phyloP scores from a whole-genome alignment of 1,284 basidiomycete species.

The Leccinum insolens region DNA sequence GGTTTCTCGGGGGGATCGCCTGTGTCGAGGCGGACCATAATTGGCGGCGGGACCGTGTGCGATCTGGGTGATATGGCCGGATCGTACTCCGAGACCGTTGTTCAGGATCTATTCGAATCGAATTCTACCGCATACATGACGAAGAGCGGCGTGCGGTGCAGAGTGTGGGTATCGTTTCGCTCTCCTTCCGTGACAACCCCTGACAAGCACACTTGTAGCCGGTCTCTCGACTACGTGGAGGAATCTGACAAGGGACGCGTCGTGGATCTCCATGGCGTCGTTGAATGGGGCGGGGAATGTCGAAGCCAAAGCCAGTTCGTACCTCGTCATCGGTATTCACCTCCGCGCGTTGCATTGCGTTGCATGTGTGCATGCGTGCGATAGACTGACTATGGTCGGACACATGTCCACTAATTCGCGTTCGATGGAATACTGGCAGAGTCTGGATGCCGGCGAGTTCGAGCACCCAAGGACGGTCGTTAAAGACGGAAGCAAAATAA shows the following conservation, averaged over 20 bases:
- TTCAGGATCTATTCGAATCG: not conserved
- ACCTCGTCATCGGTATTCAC: not conserved
- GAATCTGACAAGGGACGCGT: not conserved
- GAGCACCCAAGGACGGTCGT: not conserved
- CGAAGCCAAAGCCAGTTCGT: slow-evolving; percentile 19
- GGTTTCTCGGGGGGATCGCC: no score
- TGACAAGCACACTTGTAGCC: slow-evolving; percentile 7
- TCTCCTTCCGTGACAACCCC: not conserved
- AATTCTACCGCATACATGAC: not conserved
- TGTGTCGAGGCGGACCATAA: no score
- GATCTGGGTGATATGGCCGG: no score
- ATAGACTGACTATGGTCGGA: slow-evolving; percentile 12
- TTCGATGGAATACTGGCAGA: slow-evolving; percentile 2
- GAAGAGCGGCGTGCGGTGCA: not conserved
- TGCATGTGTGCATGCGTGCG: not conserved
- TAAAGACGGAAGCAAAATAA: not conserved
- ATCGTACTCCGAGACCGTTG: no score
- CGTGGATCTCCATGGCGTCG: slow-evolving; percentile 9
- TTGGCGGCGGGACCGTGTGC: no score
- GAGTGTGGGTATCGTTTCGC: not conserved
- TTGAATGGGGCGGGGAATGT: slow-evolving; percentile 3
- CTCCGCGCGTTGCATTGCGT: not conserved
- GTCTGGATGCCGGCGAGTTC: not conserved
- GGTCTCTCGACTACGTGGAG: slow-evolving; percentile 11
- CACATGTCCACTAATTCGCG: not conserved